These are phyloP conservation scores for Lecanoromycetidae sp. DNA, from an alignment of 2,329 filamentous ascomycete species.

Conservation along the genomic window DNA sequence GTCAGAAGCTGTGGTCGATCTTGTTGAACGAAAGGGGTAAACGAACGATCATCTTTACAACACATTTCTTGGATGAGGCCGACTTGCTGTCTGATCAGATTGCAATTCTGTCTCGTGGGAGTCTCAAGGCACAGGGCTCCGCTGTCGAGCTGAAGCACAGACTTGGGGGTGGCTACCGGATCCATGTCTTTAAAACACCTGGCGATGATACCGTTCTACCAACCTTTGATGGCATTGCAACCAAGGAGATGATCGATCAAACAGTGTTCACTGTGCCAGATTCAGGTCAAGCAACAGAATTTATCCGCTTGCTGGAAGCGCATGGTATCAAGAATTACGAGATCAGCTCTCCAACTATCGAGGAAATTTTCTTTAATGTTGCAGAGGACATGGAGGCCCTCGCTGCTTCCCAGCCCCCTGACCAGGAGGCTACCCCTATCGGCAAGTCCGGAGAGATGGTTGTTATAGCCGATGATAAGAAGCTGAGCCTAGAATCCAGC, in stretches of 20 bases:
- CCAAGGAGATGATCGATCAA: slow-evolving; percentile 54
- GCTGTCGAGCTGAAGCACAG: slow-evolving; percentile 75
- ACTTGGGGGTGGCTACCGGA: slow-evolving; percentile 71
- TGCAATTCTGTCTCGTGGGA: slow-evolving; percentile 73
- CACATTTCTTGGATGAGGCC: slow-evolving; percentile 88
- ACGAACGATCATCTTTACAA: slow-evolving; percentile 76
- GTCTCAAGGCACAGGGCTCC: slow-evolving; percentile 68
- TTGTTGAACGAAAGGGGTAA: slow-evolving; percentile 69
- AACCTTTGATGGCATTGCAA: slow-evolving; percentile 44
- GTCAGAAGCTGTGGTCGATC: slow-evolving; percentile 91
- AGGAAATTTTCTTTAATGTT: slow-evolving; percentile 80
- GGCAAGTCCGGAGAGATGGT: slow-evolving; percentile 14
- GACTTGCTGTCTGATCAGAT: slow-evolving; percentile 83
- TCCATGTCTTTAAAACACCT: slow-evolving; percentile 55
- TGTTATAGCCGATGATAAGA: slow-evolving; percentile 16
- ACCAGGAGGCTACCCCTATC: slow-evolving; percentile 9
- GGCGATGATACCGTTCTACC: slow-evolving; percentile 34
- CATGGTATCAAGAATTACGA: slow-evolving; percentile 63
- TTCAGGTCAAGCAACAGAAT: slow-evolving; percentile 56
- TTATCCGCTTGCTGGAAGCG: slow-evolving; percentile 42
- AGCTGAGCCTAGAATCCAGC: slow-evolving; percentile 9
- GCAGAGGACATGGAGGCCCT: slow-evolving; percentile 55
- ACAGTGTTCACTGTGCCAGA: slow-evolving; percentile 60
- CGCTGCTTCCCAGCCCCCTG: neutral
- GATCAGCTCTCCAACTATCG: slow-evolving; percentile 78